These are phyloP conservation scores for Evernia prunastri DNA, from an alignment of 495 filamentous ascomycete genomes.

Conservation along the genomic window DNA sequence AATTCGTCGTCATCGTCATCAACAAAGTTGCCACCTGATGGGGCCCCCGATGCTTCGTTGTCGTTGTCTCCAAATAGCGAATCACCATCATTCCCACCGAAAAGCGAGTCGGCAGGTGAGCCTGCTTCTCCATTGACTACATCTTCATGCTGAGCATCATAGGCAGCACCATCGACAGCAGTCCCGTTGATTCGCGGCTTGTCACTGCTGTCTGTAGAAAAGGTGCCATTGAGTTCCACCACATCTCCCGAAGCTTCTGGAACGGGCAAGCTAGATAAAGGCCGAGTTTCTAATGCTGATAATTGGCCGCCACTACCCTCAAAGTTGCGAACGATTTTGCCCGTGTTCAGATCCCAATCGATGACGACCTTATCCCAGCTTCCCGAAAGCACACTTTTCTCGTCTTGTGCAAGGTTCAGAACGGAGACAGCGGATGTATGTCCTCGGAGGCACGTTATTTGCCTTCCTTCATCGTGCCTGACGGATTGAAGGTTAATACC, in stretches of 20 bases:
- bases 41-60: slow-evolving; percentile 47
- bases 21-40: slow-evolving; percentile 54
- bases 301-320: slow-evolving; percentile 75
- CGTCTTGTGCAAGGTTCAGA: slow-evolving; percentile 72
- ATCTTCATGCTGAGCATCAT: slow-evolving; percentile 35
- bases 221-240: slow-evolving; percentile 55
- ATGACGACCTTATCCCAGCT: slow-evolving; percentile 93
- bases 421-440: slow-evolving; percentile 93
- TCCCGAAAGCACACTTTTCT: slow-evolving; percentile 81
- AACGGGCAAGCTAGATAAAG: slow-evolving; percentile 65
- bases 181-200: slow-evolving; percentile 45
- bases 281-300: slow-evolving; percentile 76
- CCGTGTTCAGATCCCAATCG: slow-evolving; percentile 94
- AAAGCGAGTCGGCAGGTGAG: slow-evolving; percentile 66
- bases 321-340: slow-evolving; percentile 66
- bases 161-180: slow-evolving; percentile 43
- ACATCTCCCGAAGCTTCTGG: slow-evolving; percentile 62
- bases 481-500: slow-evolving; percentile 90
- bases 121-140: slow-evolving; percentile 34
- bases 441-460: slow-evolving; percentile 69
- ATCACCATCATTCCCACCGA: slow-evolving; percentile 51
- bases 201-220: slow-evolving; percentile 54
- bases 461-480: slow-evolving; percentile 91
- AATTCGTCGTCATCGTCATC: slow-evolving; percentile 89
- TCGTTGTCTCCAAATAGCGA: slow-evolving; percentile 72